Evolutionary conservation across 139 green algal species (phyloP), one percentile per base, ranked within the genome.

Genomic region (Coccomyxa sp.): DNA sequence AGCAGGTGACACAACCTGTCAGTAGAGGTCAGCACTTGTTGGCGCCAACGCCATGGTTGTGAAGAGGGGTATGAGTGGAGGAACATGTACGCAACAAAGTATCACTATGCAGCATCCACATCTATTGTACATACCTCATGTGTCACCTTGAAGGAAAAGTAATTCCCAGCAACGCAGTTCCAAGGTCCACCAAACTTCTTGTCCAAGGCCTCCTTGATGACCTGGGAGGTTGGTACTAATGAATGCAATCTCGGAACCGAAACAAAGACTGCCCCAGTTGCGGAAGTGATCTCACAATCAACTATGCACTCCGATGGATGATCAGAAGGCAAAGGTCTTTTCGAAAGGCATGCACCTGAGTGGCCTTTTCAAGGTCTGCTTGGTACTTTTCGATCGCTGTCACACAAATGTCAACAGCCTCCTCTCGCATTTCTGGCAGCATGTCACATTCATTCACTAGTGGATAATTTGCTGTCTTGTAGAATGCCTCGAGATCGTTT

Each of bases 171-270:
- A 10, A 98, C 91, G 17, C 95, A 92, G 76, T 98, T 93, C 95
- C 95, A 98, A 12, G 93, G 92, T 14, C 87, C 87, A 0, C 95
- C 95, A 90, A 97, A 98, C 82, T 97, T 97, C 77, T 95, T 97
- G 89, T 98, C 95, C 92, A 98, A 95, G n/a, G 89, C 89, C 59
- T 98, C 94, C 82, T 97, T 97, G 66, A 96, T 95, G 87, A 94
- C 92, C 93, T 96, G 90, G 79, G 59, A 1, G 74, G 7, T 23
- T 1, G 9, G 4, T 57, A 32, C 75, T 38, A 10, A 18, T 25
- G 4, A 31, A 57, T 51, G 38, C 38, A 51, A 3, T 51, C 38
- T 51, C 38, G n/a, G n/a, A n/a, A 11, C 7, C 38, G 7, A 51
- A 7, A 51, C 7, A 3, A 51, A 51, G 7, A 51, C 7, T 51